Conservation (phyloP, 805 yeast species). For the Saturnispora saitoi region DNA sequence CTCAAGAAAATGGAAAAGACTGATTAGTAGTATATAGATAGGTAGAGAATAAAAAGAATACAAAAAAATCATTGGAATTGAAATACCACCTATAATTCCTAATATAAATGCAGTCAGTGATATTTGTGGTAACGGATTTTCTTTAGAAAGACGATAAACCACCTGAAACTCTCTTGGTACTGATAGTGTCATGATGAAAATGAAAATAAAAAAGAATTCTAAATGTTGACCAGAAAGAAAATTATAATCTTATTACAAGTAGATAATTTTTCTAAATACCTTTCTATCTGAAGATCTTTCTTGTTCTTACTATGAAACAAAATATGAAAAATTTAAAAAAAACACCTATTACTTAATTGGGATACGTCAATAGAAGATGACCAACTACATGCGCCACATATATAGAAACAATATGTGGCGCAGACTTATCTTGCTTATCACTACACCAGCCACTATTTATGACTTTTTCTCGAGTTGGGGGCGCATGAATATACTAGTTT, state of each 20-base stretch:
- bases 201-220: too few relatives aligned
- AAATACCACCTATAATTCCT: conserved; percentile 37
- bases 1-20: conserved; percentile 74
- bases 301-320: too few relatives aligned
- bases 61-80: conserved; percentile 25
- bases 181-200: neutral
- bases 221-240: too few relatives aligned
- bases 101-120: conserved; percentile 36
- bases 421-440: too few relatives aligned
- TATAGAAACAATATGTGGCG: neutral
- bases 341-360: neutral
- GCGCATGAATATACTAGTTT: too few relatives aligned
- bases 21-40: conserved; percentile 43
- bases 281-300: too few relatives aligned
- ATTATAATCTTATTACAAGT: too few relatives aligned
- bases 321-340: too few relatives aligned
- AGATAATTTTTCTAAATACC: too few relatives aligned
- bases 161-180: neutral
- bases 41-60: conserved; percentile 24
- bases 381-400: neutral
- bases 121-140: conserved; percentile 36
- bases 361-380: neutral
- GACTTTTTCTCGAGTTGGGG: too few relatives aligned
- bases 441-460: too few relatives aligned
- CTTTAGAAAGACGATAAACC: neutral